Evolutionary conservation across 495 filamentous ascomycete species (phyloP), one percentile per base, ranked within the genome.

Genomic region (Ascodesmis nigricans): DNA sequence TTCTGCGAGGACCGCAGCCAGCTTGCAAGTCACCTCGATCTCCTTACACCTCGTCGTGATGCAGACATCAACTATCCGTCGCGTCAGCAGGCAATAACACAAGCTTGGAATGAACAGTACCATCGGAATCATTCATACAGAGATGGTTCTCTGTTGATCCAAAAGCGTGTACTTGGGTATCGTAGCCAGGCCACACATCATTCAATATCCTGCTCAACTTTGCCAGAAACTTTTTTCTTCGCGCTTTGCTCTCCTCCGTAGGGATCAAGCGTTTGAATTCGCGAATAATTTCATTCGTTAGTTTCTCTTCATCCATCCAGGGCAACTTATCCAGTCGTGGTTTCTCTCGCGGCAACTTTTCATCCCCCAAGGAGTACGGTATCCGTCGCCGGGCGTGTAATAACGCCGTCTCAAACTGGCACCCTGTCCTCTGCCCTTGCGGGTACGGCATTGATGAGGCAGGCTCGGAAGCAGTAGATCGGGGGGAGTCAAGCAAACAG

Each of bases 111-210:
- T 22, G 24, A 32, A 22, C 13, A 66, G 44, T 58, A 93, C 83
- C 81, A 59, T 97, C 87, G 34, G 90, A 95, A 49, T 95, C 82
- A 58, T 78, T 84, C 11, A 90, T 91, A 53, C 80, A 92, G 23
- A 95, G 63, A 46, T 90, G 63, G 52, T 97, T 97, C 32, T 87
- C 87, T 24, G 90, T 92, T 3, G 90, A 95, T 13, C 87, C 87
- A 66, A 95, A 97, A 19, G 95, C 69, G 52, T 90, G 72, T 11
- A 91, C 90, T 49, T 69, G 69, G 43, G 93, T 92, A 38, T 84
- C 65, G 44, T 77, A 73, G 1, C 78, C 81, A 1, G 87, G 87
- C 83, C 83, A 97, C 45, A 83, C 69, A 5, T 75, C 58, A 46
- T 84, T 84, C 54, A 97, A 68, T 19, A 93, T 58, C 41, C 65